Evolutionary conservation across 116 monocot genomes (phyloP).

Genomic region (Posidonia oceanica): DNA sequence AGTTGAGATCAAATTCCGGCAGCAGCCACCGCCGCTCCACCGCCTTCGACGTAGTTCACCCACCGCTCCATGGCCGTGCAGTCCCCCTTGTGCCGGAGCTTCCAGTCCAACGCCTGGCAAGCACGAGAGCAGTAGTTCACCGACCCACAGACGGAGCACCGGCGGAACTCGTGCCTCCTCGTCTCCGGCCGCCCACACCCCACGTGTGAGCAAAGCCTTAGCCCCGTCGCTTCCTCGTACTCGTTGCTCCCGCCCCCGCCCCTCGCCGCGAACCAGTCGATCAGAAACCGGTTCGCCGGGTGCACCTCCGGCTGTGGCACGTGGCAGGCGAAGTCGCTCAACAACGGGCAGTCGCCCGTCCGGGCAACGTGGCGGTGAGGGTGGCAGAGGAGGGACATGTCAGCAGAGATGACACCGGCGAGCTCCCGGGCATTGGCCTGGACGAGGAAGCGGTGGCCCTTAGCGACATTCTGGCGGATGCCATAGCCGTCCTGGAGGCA

Average conservation of each 20-base stretch:
- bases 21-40: background rate
- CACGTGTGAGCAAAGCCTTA: constrained; percentile 39
- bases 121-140: constrained; percentile 61
- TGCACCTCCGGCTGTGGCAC: constrained; percentile 25
- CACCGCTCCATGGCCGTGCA: constrained; percentile 4
- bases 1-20: too few species aligned
- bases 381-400: background rate
- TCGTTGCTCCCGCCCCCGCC: background rate
- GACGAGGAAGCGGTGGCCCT: constrained; percentile 37
- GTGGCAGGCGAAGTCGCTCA: constrained; percentile 39
- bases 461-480: constrained; percentile 22
- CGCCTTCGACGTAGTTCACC: background rate
- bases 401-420: background rate
- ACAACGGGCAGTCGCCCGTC: constrained; percentile 11
- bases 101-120: constrained; percentile 64
- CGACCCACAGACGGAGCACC: constrained; percentile 45
- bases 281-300: constrained; percentile 53
- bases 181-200: constrained; percentile 59
- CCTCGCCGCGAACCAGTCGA: constrained; percentile 47
- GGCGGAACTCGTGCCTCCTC: constrained; percentile 46
- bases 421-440: constrained; percentile 51
- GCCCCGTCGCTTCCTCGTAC: background rate
- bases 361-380: background rate
- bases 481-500: constrained; percentile 68
- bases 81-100: constrained; percentile 12